These are phyloP conservation scores for Trichosporon asahii DNA, from an alignment of 1,284 basidiomycete species.

Conservation along the genomic window DNA sequence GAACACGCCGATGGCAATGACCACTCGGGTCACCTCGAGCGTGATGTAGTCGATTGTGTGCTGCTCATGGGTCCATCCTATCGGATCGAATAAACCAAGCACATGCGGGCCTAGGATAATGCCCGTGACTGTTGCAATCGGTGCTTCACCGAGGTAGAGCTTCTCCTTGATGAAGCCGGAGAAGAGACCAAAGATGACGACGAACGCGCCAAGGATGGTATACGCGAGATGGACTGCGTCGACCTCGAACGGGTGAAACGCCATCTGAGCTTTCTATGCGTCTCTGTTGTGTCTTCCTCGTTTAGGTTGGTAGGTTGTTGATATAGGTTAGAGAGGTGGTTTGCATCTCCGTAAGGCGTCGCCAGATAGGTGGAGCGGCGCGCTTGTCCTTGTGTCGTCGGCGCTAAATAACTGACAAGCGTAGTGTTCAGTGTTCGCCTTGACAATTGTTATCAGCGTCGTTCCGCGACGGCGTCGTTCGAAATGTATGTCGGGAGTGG, in stretches of 20 bases:
- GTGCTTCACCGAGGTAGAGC: slow-evolving; percentile 94
- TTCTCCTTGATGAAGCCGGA: slow-evolving; percentile 81
- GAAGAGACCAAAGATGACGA: slow-evolving; percentile 84
- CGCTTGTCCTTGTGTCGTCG: neutral
- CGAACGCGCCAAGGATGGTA: slow-evolving; percentile 77
- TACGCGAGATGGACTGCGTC: slow-evolving; percentile 59
- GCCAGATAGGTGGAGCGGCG: neutral
- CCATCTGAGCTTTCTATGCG: slow-evolving; percentile 38
- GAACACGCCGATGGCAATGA: slow-evolving; percentile 95
- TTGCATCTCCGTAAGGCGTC: neutral
- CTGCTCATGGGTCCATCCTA: slow-evolving; percentile 66
- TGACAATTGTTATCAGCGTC: neutral
- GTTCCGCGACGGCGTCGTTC: neutral
- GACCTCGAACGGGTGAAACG: slow-evolving; percentile 51
- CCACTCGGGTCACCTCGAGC: slow-evolving; percentile 88
- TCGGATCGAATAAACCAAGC: slow-evolving; percentile 79
- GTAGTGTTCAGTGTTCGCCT: neutral
- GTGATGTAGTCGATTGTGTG: slow-evolving; percentile 66
- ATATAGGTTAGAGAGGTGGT: neutral
- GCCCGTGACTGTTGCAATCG: slow-evolving; percentile 90
- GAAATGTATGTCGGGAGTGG: neutral
- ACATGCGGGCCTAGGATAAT: slow-evolving; percentile 88
- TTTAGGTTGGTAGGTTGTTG: neutral
- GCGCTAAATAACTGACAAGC: neutral
- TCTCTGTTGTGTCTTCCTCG: neutral